Base-by-base conservation (phyloP, 805 yeast genomes). In the Wickerhamiella nectarea region DNA sequence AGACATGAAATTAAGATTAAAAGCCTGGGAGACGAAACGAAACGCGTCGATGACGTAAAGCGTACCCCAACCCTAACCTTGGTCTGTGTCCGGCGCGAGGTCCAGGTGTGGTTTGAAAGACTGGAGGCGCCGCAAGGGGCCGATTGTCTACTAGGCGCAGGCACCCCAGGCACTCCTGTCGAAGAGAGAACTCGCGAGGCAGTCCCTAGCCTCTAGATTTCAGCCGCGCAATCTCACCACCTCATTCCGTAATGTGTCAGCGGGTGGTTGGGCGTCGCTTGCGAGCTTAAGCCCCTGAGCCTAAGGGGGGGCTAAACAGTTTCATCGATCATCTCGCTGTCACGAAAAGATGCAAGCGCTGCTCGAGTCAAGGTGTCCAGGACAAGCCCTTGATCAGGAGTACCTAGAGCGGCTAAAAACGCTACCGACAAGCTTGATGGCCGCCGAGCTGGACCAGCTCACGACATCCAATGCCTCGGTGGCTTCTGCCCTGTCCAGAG, bases 1-100 rank as follows among this genome's bases (percentile, higher is more conserved):
- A 44, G 95, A 82, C 95, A 87, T 85, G 31, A 31, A 19, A 34
- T 34, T 17, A 40, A 34, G 43, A 28, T 40, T 40, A 33, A 35
- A 40, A 29, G 29, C 9, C 37, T 31, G 22, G 17, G 11, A 21
- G 24, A 8, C 24, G 24, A 21, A 14, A 57, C 10, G 15, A 18
- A 18, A 19, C 42, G 42, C 42, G 36, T 28, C 33, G 25, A 36
- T 39, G 15, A 39, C 41, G 22, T 19, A 17, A 34, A 21, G 12
- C 10, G 12, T 11, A 19, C 4, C 24, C 3, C n/a, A 35, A 34
- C 38, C 38, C 38, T 35, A 35, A 21, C 38, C 38, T n/a, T 15
- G 38, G 17, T 15, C 15, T 3, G 5, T 28, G 6, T 28, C 12
- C 24, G 24, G 24, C 24, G 24, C 24, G 24, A 21, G 8, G 24